A percentile compares a stretch with the other conserved stretches of the same genome.
phyloP scores from a whole-genome alignment of 2,329 filamentous ascomycete genomes.

The Magnaporthales sp. region DNA sequence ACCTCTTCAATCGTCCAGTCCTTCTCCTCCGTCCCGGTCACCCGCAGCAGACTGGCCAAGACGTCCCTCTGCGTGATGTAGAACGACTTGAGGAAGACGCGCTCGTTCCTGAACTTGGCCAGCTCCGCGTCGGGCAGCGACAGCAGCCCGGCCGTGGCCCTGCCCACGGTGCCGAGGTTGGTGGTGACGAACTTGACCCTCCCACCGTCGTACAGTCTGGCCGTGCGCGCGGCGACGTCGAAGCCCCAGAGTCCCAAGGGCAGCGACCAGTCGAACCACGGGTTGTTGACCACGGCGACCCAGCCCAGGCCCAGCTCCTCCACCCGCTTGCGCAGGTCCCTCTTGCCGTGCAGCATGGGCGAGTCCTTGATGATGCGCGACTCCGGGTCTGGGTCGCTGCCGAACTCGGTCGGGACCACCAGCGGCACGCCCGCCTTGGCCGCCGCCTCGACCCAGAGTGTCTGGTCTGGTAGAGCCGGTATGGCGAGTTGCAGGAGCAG shows the following conservation, averaged over 20 bases:
- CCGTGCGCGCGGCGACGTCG: conserved; percentile 14
- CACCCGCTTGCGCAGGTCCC: conserved; percentile 15
- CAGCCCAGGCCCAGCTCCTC: conserved; percentile 23
- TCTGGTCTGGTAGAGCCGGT: conserved; percentile 26
- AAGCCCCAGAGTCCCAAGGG: conserved; percentile 20
- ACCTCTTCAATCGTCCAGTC: conserved; percentile 49
- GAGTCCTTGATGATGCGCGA: conserved; percentile 16
- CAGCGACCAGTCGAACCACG: conserved; percentile 46
- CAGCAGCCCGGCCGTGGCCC: conserved; percentile 30
- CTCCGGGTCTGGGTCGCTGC: conserved; percentile 14
- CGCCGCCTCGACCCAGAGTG: conserved; percentile 32
- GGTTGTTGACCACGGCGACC: conserved; percentile 30
- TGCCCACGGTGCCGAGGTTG: conserved; percentile 47
- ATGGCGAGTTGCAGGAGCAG: conserved; percentile 6
- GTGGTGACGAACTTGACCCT: conserved; percentile 44
- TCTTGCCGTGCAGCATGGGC: conserved; percentile 1
- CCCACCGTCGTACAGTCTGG: conserved; percentile 44
- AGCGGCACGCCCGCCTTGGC: conserved; percentile 32
- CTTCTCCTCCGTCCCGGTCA: conserved; percentile 43
- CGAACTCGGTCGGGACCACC: conserved; percentile 33
- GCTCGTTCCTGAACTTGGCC: neutral
- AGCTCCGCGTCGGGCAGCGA: conserved; percentile 23
- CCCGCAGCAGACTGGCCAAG: conserved; percentile 50
- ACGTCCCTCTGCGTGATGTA: conserved; percentile 54
- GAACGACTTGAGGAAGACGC: conserved; percentile 47